Base-by-base conservation (phyloP, 1,139 yeast species). In the Candida neerlandica region DNA sequence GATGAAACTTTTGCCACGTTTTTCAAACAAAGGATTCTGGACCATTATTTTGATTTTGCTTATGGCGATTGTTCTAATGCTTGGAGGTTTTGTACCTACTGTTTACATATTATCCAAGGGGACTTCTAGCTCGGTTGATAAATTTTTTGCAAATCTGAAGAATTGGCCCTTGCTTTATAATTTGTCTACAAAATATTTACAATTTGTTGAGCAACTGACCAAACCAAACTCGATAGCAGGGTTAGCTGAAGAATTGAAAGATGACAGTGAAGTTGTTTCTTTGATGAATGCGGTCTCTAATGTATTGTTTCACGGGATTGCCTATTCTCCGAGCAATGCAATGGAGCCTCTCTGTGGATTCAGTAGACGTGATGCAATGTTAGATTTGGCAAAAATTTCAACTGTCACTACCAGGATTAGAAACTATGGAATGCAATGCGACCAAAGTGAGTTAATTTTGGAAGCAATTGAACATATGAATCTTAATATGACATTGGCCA, bases 341-440 rank as follows among this genome's bases (percentile, higher is more conserved):
- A 65, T 74, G 60, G 78, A 75, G 46, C 85, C 86, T 0, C 44
- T 59, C 14, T 85, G 90, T 68, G 85, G 82, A 0, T 67, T 69
- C 1, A 69, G 71, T 0, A 63, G 66, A 47, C 64, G 78, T 47
- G 85, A 82, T 3, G 80, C 83, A 0, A 58, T 80, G 46, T 60
- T 78, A 21, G 92, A 86, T 57, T 57, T 86, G 39, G 82, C 82
- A 0, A 62, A 78, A 5, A 54, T 86, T 15, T 81, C 90, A 0
- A 81, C 75, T 39, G 71, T 85, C 0, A 85, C 92, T 0, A 72
- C 75, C 1, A 75, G 82, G 53, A 62, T 86, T 11, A 71, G 86
- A 55, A 75, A 82, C 5, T 84, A 82, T 58, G 87, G 89, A 0
- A 78, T 84, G 54, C 88, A 84, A 53, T 86, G 92, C 56, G 65